Conservation (phyloP, 192 early-diverging fungal species). For the Allomyces arbusculus region DNA sequence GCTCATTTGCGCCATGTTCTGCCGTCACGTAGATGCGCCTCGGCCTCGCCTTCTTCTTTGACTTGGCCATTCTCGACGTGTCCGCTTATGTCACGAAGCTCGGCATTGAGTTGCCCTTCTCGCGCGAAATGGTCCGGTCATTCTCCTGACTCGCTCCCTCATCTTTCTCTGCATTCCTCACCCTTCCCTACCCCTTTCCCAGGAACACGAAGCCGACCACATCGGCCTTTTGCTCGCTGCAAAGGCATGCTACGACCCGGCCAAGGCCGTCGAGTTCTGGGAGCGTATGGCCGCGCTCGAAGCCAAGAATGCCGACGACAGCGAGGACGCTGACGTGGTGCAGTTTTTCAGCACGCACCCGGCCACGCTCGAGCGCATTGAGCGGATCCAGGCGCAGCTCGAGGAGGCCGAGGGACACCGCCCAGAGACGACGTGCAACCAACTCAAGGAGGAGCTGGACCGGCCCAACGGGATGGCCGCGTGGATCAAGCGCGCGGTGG, state of each 20-base stretch:
- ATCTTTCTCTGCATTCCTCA: background rate
- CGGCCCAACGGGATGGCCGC: too few relatives aligned
- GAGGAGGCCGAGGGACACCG: slow-evolving; percentile 1
- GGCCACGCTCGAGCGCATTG: slow-evolving; percentile 41
- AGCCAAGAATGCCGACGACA: background rate
- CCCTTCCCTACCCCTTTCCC: slow-evolving; percentile 3
- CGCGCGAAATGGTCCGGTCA: background rate
- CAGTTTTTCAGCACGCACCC: slow-evolving; percentile 80
- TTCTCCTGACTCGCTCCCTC: background rate
- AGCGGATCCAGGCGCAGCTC: slow-evolving; percentile 23
- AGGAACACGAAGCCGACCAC: slow-evolving; percentile 81
- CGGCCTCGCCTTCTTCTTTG: slow-evolving; percentile 35
- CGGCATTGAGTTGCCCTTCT: slow-evolving; percentile 32
- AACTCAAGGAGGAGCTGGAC: too few relatives aligned
- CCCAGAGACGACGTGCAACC: too few relatives aligned
- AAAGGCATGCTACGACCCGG: slow-evolving; percentile 78
- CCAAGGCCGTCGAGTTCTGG: slow-evolving; percentile 62
- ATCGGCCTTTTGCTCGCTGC: slow-evolving; percentile 82
- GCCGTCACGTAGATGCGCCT: too few relatives aligned
- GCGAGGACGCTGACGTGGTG: slow-evolving; percentile 9
- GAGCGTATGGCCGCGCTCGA: slow-evolving; percentile 16
- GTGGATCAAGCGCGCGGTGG: too few relatives aligned
- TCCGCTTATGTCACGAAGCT: slow-evolving; percentile 40
- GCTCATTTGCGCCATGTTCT: too few relatives aligned
- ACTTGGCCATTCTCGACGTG: slow-evolving; percentile 29